Conservation (phyloP, 192 early-diverging fungal species). For the Podila epicladia region DNA sequence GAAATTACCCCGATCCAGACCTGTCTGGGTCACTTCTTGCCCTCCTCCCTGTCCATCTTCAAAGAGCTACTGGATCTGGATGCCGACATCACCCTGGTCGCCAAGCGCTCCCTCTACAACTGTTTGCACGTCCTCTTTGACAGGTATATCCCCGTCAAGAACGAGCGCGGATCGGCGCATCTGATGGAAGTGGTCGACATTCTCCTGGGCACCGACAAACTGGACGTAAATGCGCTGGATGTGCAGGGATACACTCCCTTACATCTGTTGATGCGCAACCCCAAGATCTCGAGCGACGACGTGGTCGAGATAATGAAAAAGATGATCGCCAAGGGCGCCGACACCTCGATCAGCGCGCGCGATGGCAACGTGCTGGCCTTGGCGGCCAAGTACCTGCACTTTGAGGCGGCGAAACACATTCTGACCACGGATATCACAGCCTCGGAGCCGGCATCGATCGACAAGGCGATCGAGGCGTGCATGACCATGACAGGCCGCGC, state of each 20-base stretch:
- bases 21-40: constrained; percentile 37
- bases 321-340: constrained; percentile 38
- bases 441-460: constrained; percentile 37
- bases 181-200: constrained; percentile 35
- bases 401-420: constrained; percentile 26
- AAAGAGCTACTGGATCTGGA: constrained; percentile 45
- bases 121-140: constrained; percentile 39
- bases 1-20: constrained; percentile 49
- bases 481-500: constrained; percentile 50
- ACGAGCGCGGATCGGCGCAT: constrained; percentile 34
- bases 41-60: constrained; percentile 16
- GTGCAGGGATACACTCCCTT: constrained; percentile 25
- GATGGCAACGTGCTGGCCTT: constrained; percentile 45
- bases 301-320: constrained; percentile 53
- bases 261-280: constrained; percentile 87
- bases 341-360: constrained; percentile 22
- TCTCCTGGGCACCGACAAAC: constrained; percentile 4
- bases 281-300: constrained; percentile 86
- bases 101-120: constrained; percentile 32
- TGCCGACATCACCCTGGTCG: constrained; percentile 23
- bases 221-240: constrained; percentile 39
- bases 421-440: constrained; percentile 13
- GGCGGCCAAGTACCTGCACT: constrained; percentile 40
- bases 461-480: constrained; percentile 36
- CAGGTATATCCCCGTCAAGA: constrained; percentile 42